These are phyloP conservation scores for Arabidopsis lyrata DNA, from an alignment of 441 rosid species.

Conservation along the genomic window DNA sequence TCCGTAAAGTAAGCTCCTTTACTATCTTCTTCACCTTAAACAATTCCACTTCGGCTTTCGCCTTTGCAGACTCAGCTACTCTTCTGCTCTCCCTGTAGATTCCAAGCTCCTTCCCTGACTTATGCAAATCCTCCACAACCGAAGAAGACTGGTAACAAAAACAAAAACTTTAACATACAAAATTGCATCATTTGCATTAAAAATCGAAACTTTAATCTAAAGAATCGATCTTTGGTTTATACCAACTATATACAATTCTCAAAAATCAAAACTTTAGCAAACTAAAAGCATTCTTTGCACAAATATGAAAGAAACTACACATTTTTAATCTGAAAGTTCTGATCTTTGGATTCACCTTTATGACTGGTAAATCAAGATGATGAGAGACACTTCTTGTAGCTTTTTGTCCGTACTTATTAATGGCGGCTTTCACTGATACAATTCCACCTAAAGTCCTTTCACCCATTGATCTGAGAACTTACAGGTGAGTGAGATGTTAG, in stretches of 20 bases:
- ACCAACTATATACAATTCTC: not conserved
- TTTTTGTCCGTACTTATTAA: conserved; percentile 58
- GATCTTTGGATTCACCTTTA: conserved; percentile 29
- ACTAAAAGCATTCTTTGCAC: not conserved
- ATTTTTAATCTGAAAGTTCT: not conserved
- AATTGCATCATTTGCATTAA: not conserved
- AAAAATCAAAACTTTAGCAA: conserved; percentile 18
- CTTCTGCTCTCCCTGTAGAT: conserved; percentile 60
- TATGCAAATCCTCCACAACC: conserved; percentile 61
- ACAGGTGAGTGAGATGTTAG: conserved; percentile 34
- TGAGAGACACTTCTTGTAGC: conserved; percentile 52
- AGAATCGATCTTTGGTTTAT: conserved; percentile 2
- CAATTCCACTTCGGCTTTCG: conserved; percentile 65
- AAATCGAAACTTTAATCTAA: not conserved
- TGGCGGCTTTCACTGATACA: conserved; percentile 70
- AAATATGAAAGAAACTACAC: not conserved
- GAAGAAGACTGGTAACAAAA: conserved; percentile 51
- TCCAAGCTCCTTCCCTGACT: conserved; percentile 59
- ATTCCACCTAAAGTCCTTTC: conserved; percentile 48
- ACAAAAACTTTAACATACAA: conserved; percentile 5
- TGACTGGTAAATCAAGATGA: too few relatives aligned
- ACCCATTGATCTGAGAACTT: conserved; percentile 49
- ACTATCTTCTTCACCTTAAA: conserved; percentile 50
- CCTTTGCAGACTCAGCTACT: conserved; percentile 54
- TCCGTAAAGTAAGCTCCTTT: conserved; percentile 54